Evolutionary conservation across 768 basidiomycete genomes (phyloP).

Genomic region (Hygrocybe coccinea): DNA sequence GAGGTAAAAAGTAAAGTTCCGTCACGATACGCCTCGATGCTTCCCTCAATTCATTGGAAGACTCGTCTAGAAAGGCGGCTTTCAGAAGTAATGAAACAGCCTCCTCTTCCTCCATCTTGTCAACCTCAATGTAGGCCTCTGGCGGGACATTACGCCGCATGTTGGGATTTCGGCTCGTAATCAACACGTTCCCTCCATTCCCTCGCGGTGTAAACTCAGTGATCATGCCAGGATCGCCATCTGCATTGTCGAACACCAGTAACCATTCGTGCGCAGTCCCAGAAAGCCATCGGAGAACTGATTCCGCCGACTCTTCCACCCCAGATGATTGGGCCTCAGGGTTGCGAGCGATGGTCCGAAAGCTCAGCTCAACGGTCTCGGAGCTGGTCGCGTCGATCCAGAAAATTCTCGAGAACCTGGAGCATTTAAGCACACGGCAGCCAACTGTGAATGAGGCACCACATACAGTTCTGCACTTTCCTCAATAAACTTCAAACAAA

Average conservation of each 20-base stretch:
- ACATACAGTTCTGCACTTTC: constrained; percentile 3
- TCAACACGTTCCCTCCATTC: constrained; percentile 15
- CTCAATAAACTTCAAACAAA: constrained; percentile 17
- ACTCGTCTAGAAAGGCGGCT: constrained; percentile 4
- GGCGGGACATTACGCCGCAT: constrained; percentile 7
- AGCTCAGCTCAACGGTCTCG: constrained; percentile 12
- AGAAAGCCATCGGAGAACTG: constrained; percentile 13
- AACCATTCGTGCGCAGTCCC: constrained; percentile 14
- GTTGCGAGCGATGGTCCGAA: constrained; percentile 3
- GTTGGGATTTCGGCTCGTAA: constrained; percentile 15
- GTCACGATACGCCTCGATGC: constrained; percentile 11
- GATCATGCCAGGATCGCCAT: constrained; percentile 8
- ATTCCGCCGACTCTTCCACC: background rate
- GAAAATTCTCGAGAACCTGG: constrained; percentile 19
- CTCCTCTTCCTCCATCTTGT: constrained; percentile 16
- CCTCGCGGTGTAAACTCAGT: constrained; percentile 15
- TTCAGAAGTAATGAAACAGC: constrained; percentile 16
- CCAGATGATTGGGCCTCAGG: background rate
- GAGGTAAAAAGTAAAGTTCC: constrained; percentile 1
- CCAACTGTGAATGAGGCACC: background rate
- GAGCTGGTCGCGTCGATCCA: constrained; percentile 22
- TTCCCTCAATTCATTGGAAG: background rate
- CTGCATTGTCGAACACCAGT: constrained; percentile 20
- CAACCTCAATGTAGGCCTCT: constrained; percentile 6
- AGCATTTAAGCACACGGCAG: background rate